Evolutionary conservation across 73 alveolate species (phyloP), one percentile per base, ranked within the genome.

Genomic region (Blepharisma japonicum): DNA sequence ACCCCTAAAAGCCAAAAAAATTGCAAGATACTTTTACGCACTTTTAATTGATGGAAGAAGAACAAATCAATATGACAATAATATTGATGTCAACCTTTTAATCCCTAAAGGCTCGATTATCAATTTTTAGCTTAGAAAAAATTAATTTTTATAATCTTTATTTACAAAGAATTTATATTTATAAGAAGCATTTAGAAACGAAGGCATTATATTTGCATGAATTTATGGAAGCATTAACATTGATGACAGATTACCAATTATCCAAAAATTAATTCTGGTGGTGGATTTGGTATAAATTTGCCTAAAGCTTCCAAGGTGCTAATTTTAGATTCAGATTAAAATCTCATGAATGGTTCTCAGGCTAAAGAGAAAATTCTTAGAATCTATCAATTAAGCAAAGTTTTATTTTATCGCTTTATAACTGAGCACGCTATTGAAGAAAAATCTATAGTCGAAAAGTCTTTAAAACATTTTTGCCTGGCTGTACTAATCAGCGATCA

Each of bases 361-460:
- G 99, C 99, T 6, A 97, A 96, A 45, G 99, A 98, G 79, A 88
- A 99, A 80, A 99, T 99, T 7, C 99, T 97, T 87, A 90, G 99
- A 84, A 90, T 98, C 3, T 99, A 99, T 7, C 97, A 98, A 83
- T 94, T 90, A 61, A 87, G 91, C 77, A 91, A 87, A 49, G 98
- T 97, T 23, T 85, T 92, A 56, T 99, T 98, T 20, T 98, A 95
- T 87, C 74, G 99, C 81, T 77, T 95, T 82, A 94, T 95, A 8
- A 87, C 97, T 3, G 85, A 90, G 56, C 95, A 87, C 71, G 91
- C 99, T 6, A 80, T 96, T 11, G 99, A 96, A 84, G 99, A 96
- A 79, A 95, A 80, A 92, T 96, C 72, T 93, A 94, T 92, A 92
- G 94, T 55, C 85, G 93, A 74, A 89, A 96, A 81, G 87, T 95